Evolutionary conservation across 1,284 basidiomycete species (phyloP).

Genomic region (Violaceomyces palustris): DNA sequence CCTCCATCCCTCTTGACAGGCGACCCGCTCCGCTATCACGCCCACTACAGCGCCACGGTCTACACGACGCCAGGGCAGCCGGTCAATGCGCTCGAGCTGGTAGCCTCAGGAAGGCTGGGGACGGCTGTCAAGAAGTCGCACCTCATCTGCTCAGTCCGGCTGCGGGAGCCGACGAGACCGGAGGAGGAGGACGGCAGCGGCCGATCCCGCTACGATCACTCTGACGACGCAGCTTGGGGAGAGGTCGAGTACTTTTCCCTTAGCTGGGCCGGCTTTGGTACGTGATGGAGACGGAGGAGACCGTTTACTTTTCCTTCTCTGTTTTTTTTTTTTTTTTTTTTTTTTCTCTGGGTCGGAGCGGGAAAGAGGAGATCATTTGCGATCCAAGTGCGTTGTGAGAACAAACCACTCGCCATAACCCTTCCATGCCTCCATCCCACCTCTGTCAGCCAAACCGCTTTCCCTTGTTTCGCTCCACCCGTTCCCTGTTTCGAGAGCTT

Average conservation of each 20-base stretch:
- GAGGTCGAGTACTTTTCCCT: constrained; percentile 40
- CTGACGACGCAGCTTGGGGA: constrained; percentile 17
- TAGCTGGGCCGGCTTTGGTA: constrained; percentile 51
- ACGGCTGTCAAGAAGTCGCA: constrained; percentile 98
- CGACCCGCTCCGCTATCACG: constrained; percentile 92
- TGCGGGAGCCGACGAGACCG: background rate
- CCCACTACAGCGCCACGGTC: constrained; percentile 86
- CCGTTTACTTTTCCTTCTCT: no score
- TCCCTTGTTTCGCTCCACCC: no score
- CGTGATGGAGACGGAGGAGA: no score
- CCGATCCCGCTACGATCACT: background rate
- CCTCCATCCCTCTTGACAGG: constrained; percentile 63
- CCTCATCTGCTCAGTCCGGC: constrained; percentile 64
- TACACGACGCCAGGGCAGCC: constrained; percentile 62
- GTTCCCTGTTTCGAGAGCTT: no score
- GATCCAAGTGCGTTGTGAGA: no score
- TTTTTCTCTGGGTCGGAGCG: no score
- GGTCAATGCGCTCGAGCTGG: constrained; percentile 80
- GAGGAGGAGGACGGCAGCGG: constrained; percentile 6
- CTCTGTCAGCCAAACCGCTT: no score
- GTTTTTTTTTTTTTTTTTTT: no score
- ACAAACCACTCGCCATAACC: no score
- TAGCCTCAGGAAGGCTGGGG: constrained; percentile 88
- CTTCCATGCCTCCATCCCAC: no score
- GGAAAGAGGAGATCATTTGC: no score